Base-by-base conservation (phyloP, 1,139 yeast genomes). In the Taphrina wiesneri region DNA sequence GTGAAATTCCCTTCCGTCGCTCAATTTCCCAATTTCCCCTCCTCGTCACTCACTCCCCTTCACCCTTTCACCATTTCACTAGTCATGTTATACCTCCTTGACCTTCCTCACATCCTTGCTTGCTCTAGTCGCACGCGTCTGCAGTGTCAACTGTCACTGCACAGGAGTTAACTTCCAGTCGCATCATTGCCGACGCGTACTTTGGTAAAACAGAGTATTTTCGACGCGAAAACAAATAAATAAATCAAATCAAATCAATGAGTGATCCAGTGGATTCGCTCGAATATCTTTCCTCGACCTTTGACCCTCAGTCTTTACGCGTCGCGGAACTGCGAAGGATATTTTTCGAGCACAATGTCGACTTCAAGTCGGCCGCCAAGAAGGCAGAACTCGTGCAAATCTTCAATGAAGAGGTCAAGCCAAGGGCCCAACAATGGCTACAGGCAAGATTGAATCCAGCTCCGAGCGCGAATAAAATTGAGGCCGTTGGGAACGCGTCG, bases 321-420 rank as follows among this genome's bases (percentile, higher is more conserved):
- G 84, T 86, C 43, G 83, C 89, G 4, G 84, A 87, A 68, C 79
- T 90, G 72, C 81, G 93, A 70, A 81, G 84, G 46, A 79, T 88
- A 47, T 79, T 90, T 67, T 76, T 80, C 39, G 84, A 82, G 65
- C 82, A 88, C 73, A 79, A 81, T n/a, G 79, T 90, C 25, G 76
- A 76, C 7, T 85, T 80, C 72, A 81, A 86, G 0, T 79, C 88
- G 3, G 80, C 83, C 63, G 85, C 89, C 9, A 87, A 85, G 73
- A 90, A 90, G 75, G 76, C 82, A 3, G 84, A 82, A 9, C 78
- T 88, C 67, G 76, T 89, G 7, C 78, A 77, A 19, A 73, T 87
- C 4, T 88, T 86, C 74, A 76, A 80, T 19, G 73, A 77, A 1
- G 74, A 83, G n/a, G 78, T 88, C 54, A 73, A 74, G 13, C 80